These are phyloP conservation scores for Persicaria tinctoria DNA, from an alignment of 148 eudicot species.

Conservation along the genomic window DNA sequence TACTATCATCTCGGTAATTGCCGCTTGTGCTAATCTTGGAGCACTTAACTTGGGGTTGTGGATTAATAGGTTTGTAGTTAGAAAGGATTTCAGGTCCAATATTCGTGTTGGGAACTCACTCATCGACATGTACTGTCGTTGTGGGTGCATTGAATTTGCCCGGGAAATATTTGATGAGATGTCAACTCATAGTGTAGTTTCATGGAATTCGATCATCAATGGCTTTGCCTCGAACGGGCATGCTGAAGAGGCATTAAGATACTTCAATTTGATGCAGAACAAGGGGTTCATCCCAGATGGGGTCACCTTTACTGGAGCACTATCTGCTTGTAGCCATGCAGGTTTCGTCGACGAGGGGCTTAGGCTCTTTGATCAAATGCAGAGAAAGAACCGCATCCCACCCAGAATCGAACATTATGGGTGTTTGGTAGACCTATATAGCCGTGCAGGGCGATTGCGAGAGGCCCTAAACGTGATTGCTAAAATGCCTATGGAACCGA, in stretches of 20 bases:
- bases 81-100: constrained; percentile 23
- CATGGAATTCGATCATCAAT: constrained; percentile 60
- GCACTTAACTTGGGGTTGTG: constrained; percentile 46
- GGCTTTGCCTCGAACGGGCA: constrained; percentile 54
- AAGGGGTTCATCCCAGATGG: constrained; percentile 47
- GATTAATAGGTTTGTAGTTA: constrained; percentile 37
- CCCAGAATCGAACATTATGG: constrained; percentile 67
- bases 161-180: constrained; percentile 39
- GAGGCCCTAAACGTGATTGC: constrained; percentile 36
- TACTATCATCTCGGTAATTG: constrained; percentile 35
- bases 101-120: constrained; percentile 42
- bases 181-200: constrained; percentile 36
- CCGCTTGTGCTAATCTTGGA: constrained; percentile 52
- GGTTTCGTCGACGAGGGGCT: constrained; percentile 51
- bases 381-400: constrained; percentile 25
- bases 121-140: constrained; percentile 60
- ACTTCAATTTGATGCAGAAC: constrained; percentile 35
- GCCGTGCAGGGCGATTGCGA: constrained; percentile 50
- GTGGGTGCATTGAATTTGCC: constrained; percentile 56
- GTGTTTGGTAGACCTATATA: constrained; percentile 51
- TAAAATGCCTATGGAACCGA: constrained; percentile 49
- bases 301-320: constrained; percentile 52
- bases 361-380: constrained; percentile 34
- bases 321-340: constrained; percentile 61
- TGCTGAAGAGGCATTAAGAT: constrained; percentile 33